Evolutionary conservation across 768 basidiomycete genomes (phyloP), one percentile per base, ranked within the genome.

Genomic region (Lentinus tigrinus): DNA sequence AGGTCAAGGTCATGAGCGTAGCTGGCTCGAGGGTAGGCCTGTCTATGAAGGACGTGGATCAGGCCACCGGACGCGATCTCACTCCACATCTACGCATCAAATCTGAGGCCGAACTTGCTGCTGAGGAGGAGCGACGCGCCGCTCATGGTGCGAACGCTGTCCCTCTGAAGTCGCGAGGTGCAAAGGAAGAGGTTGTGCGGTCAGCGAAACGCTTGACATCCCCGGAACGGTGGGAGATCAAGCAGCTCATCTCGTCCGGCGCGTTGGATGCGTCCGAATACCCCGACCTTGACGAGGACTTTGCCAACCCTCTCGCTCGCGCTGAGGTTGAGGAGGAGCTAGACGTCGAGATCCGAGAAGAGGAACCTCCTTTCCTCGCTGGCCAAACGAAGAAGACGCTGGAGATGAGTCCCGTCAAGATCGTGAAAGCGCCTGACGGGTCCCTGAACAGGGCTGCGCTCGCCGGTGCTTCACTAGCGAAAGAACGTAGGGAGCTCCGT

Each of bases 201-300:
- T 91, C 89, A 2, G 93, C 94, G 0, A 95, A 94, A 68, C 84
- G 96, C 16, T 77, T 98, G 56, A 95, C 95, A 1, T 95, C 92
- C 7, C 97, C 97, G 1, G 97, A 99, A 73, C 86, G 97, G 27
- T 99, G 97, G 95, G 97, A 99, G 77, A 95, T 99, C 74, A 98
- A 98, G 73, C 97, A 98, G 71, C 84, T 99, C 56, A 97, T 98
- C 54, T 91, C 97, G 0, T 97, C 95, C 28, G 97, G 97, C 42
- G 91, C 87, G 16, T 83, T 98, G 54, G 87, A 88, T 62, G 89
- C 95, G 11, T 89, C 95, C 4, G 97, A 98, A 71, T 96, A 95
- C 67, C 95, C 94, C 2, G 92, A 96, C 28, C 77, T 97, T 51
- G 92, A 95, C 62, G 93, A 95, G 65, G 92, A 94, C 58, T 84